These are phyloP conservation scores for Chiua sp. DNA, from an alignment of 1,284 basidiomycete species.

Conservation along the genomic window DNA sequence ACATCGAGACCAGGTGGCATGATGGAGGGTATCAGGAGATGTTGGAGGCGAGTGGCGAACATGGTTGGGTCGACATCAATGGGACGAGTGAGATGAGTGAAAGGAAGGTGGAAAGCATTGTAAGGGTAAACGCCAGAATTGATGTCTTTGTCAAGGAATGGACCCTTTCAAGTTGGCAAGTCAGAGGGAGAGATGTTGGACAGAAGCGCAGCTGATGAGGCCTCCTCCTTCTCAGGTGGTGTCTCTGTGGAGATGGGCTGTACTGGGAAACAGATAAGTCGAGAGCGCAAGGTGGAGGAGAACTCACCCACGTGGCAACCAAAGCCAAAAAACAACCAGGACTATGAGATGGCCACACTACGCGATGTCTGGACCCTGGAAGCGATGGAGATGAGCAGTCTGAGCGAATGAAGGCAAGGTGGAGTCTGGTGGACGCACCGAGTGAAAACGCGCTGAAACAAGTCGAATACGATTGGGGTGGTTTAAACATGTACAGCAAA, in stretches of 20 bases:
- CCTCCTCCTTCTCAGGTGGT: slow-evolving; percentile 49
- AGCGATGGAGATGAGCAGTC: too few relatives aligned
- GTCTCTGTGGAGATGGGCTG: background rate
- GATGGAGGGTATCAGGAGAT: slow-evolving; percentile 85
- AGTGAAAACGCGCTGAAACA: too few relatives aligned
- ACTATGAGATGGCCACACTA: too few relatives aligned
- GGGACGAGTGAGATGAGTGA: slow-evolving; percentile 73
- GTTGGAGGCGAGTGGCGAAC: slow-evolving; percentile 77
- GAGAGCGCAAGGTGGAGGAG: too few relatives aligned
- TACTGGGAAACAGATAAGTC: too few relatives aligned
- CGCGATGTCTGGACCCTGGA: too few relatives aligned
- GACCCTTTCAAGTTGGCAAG: slow-evolving; percentile 68
- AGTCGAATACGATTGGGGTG: too few relatives aligned
- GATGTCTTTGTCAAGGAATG: slow-evolving; percentile 81
- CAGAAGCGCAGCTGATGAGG: slow-evolving; percentile 21
- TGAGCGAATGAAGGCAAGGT: too few relatives aligned
- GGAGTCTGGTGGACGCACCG: too few relatives aligned
- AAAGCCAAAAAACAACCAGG: too few relatives aligned
- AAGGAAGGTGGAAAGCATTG: slow-evolving; percentile 92
- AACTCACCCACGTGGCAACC: too few relatives aligned
- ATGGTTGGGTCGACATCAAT: slow-evolving; percentile 62
- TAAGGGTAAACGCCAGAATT: slow-evolving; percentile 92
- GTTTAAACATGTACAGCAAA: too few relatives aligned
- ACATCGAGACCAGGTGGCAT: slow-evolving; percentile 96
- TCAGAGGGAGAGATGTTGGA: slow-evolving; percentile 50